phyloP scores from a whole-genome alignment of 1,284 basidiomycete genomes.

The Sporisorium scitamineum region DNA sequence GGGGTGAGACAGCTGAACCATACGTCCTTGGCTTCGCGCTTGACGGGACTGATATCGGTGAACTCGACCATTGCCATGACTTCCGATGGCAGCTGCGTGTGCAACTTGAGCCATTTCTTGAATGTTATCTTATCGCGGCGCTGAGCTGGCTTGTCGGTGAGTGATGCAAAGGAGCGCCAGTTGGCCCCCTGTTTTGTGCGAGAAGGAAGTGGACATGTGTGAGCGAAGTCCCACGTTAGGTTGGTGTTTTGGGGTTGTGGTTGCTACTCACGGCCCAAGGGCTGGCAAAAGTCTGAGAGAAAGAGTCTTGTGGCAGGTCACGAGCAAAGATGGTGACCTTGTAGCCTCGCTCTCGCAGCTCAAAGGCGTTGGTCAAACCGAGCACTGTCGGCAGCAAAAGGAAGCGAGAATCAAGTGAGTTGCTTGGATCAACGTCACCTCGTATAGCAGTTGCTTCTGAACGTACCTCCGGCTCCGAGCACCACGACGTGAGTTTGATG shows the following conservation, averaged over 20 bases:
- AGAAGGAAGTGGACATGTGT: not conserved
- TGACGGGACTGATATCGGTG: constrained; percentile 35
- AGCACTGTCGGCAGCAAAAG: constrained; percentile 67
- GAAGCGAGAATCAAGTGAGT: not conserved
- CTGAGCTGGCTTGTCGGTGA: constrained; percentile 34
- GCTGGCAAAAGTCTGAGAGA: constrained; percentile 76
- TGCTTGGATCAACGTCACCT: not conserved
- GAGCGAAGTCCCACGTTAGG: not conserved
- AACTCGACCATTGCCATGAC: constrained; percentile 54
- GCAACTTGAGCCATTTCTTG: constrained; percentile 43
- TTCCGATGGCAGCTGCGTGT: constrained; percentile 40
- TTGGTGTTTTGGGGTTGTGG: not conserved
- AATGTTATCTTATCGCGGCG: constrained; percentile 52
- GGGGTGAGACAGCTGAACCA: constrained; percentile 53
- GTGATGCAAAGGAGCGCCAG: constrained; percentile 76
- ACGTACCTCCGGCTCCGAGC: constrained; percentile 58
- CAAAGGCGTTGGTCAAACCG: constrained; percentile 71
- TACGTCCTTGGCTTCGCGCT: constrained; percentile 31
- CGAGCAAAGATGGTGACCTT: constrained; percentile 76
- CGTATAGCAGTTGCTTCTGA: not conserved
- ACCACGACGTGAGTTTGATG: constrained; percentile 34
- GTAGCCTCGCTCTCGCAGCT: constrained; percentile 71
- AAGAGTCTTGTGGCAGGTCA: constrained; percentile 76
- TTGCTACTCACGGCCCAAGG: constrained; percentile 75
- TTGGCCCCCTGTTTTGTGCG: constrained; percentile 73